These are phyloP conservation scores for Casuarina equisetifolia DNA, from an alignment of 306 rosid genomes.

Conservation along the genomic window DNA sequence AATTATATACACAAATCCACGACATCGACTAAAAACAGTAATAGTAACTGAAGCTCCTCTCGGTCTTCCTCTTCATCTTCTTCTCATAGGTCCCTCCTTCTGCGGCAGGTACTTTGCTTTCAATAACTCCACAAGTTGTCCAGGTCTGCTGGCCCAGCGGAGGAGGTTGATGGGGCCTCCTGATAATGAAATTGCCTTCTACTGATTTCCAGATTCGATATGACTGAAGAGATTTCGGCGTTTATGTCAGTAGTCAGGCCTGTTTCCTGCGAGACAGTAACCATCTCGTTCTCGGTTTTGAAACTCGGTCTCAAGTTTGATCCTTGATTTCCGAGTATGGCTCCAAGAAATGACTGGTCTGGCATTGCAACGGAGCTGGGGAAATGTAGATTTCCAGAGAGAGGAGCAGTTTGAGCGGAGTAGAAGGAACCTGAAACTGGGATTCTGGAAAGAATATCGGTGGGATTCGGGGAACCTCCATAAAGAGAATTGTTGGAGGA, in stretches of 20 bases:
- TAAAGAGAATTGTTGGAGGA: constrained; percentile 43
- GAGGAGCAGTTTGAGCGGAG: constrained; percentile 34
- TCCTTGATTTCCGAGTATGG: constrained; percentile 55
- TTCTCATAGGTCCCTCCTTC: background rate
- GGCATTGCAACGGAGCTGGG: constrained; percentile 41
- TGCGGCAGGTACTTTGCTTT: background rate
- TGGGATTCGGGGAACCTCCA: constrained; percentile 37
- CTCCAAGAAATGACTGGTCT: constrained; percentile 56
- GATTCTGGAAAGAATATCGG: constrained; percentile 39
- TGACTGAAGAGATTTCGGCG: constrained; percentile 61
- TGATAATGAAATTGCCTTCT: constrained; percentile 51
- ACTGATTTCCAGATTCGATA: constrained; percentile 53
- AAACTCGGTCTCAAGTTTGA: constrained; percentile 45
- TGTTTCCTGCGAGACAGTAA: constrained; percentile 61
- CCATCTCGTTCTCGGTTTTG: constrained; percentile 61
- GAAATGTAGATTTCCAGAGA: constrained; percentile 29
- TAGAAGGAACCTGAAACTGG: constrained; percentile 37
- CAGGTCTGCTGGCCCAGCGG: constrained; percentile 40
- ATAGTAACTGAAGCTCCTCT: constrained; percentile 6
- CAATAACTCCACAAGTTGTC: constrained; percentile 64
- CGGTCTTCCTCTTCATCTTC: background rate
- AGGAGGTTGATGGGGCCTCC: constrained; percentile 34
- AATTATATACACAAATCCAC: constrained; percentile 34
- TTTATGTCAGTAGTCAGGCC: constrained; percentile 53
- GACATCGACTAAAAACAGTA: constrained; percentile 27